Evolutionary conservation across 345 rosid genomes (phyloP).

Genomic region (Turnera subulata): DNA sequence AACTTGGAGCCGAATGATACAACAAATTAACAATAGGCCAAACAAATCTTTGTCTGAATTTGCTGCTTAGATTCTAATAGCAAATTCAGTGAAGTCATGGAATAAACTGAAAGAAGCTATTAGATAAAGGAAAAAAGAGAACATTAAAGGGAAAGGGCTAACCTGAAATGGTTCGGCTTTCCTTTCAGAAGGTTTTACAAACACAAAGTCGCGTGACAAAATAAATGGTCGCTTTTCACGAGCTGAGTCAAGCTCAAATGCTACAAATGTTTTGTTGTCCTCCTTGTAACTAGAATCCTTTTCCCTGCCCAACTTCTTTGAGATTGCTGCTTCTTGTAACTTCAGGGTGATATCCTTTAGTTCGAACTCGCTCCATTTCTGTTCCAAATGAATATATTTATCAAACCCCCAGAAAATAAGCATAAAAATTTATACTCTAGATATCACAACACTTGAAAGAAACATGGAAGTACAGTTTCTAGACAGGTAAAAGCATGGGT

Average conservation of each 20-base stretch:
- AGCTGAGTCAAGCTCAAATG: slow-evolving; percentile 21
- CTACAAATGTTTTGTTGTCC: slow-evolving; percentile 25
- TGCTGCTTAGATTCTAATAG: too few species aligned
- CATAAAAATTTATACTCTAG: not conserved
- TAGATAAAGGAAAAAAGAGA: too few species aligned
- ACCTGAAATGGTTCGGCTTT: slow-evolving; percentile 29
- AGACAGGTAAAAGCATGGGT: too few species aligned
- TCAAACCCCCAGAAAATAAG: not conserved
- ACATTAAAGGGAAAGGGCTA: slow-evolving; percentile 3
- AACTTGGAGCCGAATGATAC: too few species aligned
- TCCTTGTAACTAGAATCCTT: not conserved
- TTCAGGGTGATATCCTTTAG: slow-evolving; percentile 19
- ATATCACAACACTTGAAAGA: not conserved
- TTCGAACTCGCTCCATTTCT: slow-evolving; percentile 37
- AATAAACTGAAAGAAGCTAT: too few species aligned
- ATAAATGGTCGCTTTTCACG: slow-evolving; percentile 30
- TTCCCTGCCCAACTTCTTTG: slow-evolving; percentile 4
- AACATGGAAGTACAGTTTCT: too few species aligned
- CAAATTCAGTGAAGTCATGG: too few species aligned
- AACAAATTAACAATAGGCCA: too few species aligned
- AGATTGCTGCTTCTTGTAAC: slow-evolving; percentile 20
- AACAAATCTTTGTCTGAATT: too few species aligned
- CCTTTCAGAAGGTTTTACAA: slow-evolving; percentile 23
- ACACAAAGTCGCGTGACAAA: slow-evolving; percentile 39
- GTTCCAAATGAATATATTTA: slow-evolving; percentile 5